Base-by-base conservation (phyloP, 164 flowering plant species). In the Annona cherimola region DNA sequence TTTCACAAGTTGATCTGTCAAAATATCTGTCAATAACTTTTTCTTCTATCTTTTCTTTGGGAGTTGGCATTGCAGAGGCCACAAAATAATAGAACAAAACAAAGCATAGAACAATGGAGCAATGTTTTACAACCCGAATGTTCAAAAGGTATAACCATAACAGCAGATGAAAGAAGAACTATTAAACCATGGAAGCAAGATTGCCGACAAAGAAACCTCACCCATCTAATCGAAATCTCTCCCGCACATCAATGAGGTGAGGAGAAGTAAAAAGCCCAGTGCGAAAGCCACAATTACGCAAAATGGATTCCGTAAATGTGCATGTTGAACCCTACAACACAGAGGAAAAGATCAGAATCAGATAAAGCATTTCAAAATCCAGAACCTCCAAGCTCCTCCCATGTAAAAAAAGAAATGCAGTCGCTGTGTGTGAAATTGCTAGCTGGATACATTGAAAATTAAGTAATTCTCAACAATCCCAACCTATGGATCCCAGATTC, bases 201-300 rank as follows among this genome's bases (percentile, higher is more conserved):
- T 26, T 26, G 35, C 35, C 99, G 35, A 26, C 35, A 26, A 26
- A 26, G 35, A 72, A 72, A 72, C 45, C 94, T 84, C 76, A 95
- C 99, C 99, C 97, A 81, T 96, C 87, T 80, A 96, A 61, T 46
- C 92, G 88, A 79, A 96, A 93, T 81, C 99, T 88, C 82, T 96
- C 99, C 61, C 98, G 85, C 46, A 96, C 81, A 79, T 96, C 99
- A 81, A 96, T 93, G 78, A 96, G 91, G 81, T 91, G 99, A 73
- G 99, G 99, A 78, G 98, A 91, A 8, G 98, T 96, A 83, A 96
- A 93, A 74, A 96, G 92, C 20, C 99, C 98, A 44, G 99, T 96
- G 69, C 55, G 92, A 76, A 96, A 91, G 19, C 99, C 99, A 86
- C 93, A 96, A 76, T 88, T 82, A 26, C 98, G 93, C 45, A 96